Evolutionary conservation across 441 rosid species (phyloP).

Genomic region (Erysimum cheiri): DNA sequence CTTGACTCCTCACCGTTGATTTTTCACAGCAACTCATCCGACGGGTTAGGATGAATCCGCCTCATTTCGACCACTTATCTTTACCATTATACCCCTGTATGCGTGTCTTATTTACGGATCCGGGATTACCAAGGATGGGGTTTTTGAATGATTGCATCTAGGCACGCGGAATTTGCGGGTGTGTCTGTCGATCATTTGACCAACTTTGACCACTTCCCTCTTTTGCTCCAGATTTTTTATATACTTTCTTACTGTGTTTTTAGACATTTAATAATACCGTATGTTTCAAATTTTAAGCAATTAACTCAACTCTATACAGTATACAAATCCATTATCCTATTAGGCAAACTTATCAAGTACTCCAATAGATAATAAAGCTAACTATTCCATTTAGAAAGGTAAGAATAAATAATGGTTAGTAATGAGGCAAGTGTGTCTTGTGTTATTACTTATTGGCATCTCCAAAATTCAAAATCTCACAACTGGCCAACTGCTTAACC

Average conservation of each 20-base stretch:
- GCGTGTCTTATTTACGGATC: constrained; percentile 18
- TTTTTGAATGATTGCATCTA: constrained; percentile 39
- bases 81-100: constrained; percentile 12
- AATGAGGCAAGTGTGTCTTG: background rate
- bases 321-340: background rate
- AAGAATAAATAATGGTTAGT: no score
- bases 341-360: no score
- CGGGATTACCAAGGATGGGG: background rate
- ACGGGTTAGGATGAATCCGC: constrained; percentile 35
- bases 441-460: background rate
- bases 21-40: constrained; percentile 36
- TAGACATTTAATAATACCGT: background rate
- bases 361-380: no score
- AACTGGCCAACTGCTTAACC: background rate
- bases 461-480: background rate
- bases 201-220: constrained; percentile 36
- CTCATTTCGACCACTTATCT: background rate
- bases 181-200: constrained; percentile 18
- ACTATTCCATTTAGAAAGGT: background rate
- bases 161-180: constrained; percentile 47
- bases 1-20: constrained; percentile 45
- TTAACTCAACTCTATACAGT: background rate
- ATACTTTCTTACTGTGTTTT: background rate
- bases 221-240: background rate
- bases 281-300: background rate